Evolutionary conservation across 768 basidiomycete species (phyloP).

Genomic region (Amanita thiersii): DNA sequence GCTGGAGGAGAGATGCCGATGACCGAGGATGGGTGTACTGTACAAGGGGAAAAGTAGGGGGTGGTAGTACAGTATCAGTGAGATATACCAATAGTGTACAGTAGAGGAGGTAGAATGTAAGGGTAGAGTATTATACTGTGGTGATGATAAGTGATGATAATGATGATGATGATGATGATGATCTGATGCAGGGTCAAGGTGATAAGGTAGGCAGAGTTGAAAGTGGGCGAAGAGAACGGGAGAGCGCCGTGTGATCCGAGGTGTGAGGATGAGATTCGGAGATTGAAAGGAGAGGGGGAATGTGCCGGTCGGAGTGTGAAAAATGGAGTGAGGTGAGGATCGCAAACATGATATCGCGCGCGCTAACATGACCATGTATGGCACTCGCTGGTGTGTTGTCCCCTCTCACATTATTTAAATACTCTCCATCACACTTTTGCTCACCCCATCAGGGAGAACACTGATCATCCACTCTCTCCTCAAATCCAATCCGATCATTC

Average conservation of each 20-base stretch:
- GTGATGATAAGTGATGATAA: neutral
- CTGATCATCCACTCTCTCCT: conserved; percentile 9
- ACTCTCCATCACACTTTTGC: conserved; percentile 18
- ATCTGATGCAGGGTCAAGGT: conserved; percentile 24
- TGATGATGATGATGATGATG: conserved; percentile 6
- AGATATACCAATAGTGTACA: no score
- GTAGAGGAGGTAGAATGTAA: neutral
- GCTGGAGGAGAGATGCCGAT: no score
- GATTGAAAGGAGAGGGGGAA: neutral
- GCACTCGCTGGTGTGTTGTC: conserved; percentile 20
- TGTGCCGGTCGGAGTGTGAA: conserved; percentile 18
- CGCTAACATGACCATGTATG: conserved; percentile 23
- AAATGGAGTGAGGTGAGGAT: conserved; percentile 4
- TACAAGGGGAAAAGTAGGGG: no score
- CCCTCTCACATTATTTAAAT: conserved; percentile 18
- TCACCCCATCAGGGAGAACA: conserved; percentile 13
- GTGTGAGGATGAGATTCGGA: conserved; percentile 8
- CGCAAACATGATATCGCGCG: conserved; percentile 13
- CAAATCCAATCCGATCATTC: conserved; percentile 7
- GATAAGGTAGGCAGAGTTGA: conserved; percentile 23
- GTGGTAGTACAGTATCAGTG: no score
- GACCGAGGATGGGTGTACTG: no score
- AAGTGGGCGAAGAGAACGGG: neutral
- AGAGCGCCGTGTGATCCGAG: conserved; percentile 18
- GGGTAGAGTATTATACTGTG: neutral